Percentiles rank a stretch among this genome's conserved stretches.
These are phyloP conservation scores for Gracilaria domingensis DNA, from an alignment of 23 red algal species.

Conservation along the genomic window DNA sequence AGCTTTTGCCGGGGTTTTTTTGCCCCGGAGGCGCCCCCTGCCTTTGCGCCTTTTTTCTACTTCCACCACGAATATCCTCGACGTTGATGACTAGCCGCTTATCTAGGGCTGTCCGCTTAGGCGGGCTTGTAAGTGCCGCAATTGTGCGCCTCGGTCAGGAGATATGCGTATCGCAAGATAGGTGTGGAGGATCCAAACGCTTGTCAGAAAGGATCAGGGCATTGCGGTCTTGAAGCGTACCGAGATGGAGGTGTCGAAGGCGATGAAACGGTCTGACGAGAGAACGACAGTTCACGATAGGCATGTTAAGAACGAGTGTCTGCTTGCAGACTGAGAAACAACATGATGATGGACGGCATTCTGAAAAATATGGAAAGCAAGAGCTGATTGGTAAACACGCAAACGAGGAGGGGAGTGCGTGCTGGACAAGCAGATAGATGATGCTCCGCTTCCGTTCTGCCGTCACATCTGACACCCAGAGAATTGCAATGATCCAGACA, in stretches of 20 bases:
- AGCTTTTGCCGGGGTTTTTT: too few species aligned
- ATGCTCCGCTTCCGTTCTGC: not conserved
- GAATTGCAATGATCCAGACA: not conserved
- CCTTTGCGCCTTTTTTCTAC: not conserved
- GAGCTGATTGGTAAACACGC: conserved; percentile 25
- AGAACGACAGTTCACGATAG: conserved; percentile 37
- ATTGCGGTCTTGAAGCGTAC: conserved; percentile 31
- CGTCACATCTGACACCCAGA: not conserved
- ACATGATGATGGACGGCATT: not conserved
- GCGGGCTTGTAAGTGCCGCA: conserved; percentile 42
- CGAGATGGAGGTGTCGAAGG: conserved; percentile 55
- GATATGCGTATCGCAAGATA: conserved; percentile 38
- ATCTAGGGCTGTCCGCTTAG: conserved; percentile 53
- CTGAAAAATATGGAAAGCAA: conserved; percentile 26
- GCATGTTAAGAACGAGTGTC: conserved; percentile 43
- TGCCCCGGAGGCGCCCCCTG: not conserved
- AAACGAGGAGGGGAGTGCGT: conserved; percentile 33
- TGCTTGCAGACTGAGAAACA: conserved; percentile 16
- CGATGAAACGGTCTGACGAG: not conserved
- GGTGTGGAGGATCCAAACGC: conserved; percentile 32
- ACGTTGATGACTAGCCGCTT: conserved; percentile 63
- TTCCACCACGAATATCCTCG: conserved; percentile 30
- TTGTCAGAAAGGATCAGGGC: conserved; percentile 41
- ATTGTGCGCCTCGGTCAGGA: conserved; percentile 23
- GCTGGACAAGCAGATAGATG: conserved; percentile 22